Evolutionary conservation across 1,139 yeast genomes (phyloP).

Genomic region (Saccharomyces pastorianus): DNA sequence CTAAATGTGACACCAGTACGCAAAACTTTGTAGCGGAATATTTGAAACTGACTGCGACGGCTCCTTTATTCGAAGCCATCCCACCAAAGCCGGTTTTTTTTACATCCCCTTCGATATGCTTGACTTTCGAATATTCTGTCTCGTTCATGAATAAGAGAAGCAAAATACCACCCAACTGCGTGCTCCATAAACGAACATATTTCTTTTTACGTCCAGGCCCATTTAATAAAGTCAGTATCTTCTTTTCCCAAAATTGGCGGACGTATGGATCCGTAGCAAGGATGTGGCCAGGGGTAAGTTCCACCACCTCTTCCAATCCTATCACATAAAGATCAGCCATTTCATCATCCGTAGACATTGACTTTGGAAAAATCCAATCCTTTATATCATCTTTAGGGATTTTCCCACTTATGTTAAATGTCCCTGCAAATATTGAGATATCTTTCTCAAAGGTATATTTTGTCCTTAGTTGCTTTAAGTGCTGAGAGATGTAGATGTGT

Average conservation of each 20-base stretch:
- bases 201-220: constrained; percentile 35
- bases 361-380: constrained; percentile 50
- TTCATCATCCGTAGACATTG: constrained; percentile 16
- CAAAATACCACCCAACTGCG: constrained; percentile 91
- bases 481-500: constrained; percentile 56
- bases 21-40: constrained; percentile 75
- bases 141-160: constrained; percentile 62
- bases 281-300: constrained; percentile 84
- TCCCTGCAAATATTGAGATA: constrained; percentile 51
- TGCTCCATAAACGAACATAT: constrained; percentile 69
- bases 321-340: constrained; percentile 66
- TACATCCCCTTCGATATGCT: constrained; percentile 68
- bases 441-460: constrained; percentile 47
- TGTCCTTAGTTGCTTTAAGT: constrained; percentile 40
- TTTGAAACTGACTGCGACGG: constrained; percentile 73
- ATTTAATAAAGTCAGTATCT: constrained; percentile 52
- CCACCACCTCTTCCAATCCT: constrained; percentile 90
- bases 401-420: constrained; percentile 65
- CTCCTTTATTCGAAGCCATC: constrained; percentile 87
- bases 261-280: constrained; percentile 69
- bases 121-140: constrained; percentile 53
- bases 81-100: constrained; percentile 90
- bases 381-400: constrained; percentile 44
- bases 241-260: constrained; percentile 70
- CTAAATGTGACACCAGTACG: constrained; percentile 83